Evolutionary conservation across 2,329 filamentous ascomycete species (phyloP), one percentile per base, ranked within the genome.

Genomic region (Tolypocladium paradoxum): DNA sequence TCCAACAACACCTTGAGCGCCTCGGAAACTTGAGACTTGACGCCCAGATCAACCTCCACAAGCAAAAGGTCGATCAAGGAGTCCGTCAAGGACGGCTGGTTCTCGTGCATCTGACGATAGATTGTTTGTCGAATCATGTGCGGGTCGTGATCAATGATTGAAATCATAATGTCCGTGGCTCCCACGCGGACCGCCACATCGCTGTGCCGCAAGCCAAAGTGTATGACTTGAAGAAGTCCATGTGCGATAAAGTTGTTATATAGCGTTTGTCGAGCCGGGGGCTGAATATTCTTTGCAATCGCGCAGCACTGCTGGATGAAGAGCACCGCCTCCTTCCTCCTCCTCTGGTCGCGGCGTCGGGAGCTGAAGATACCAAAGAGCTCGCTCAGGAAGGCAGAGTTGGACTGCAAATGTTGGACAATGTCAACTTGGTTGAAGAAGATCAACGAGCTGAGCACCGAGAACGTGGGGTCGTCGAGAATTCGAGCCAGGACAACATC

Each of bases 391-490:
- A 96, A 96, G 2, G 73, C 71, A 1, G 75, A 75, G 62, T 96
- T 96, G 29, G 77, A 78, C 68, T 96, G 91, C n/a, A 99, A 77
- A 70, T 97, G 89, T 64, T 92, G 88, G 49, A 99, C 87, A 65
- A 99, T 96, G 65, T 97, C 93, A 62, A 97, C 91, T 73, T 99
- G 93, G 72, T 97, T 93, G 77, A 95, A 99, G 74, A 96, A 99
- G 60, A 99, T 99, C 61, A 97, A 80, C 50, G 90, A 96, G 71
- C 97, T 99, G 58, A 99, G 83, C 29, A 97, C 91, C 27, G 90
- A 95, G 69, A 97, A 99, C 22, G 93, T 99, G 49, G 92, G 92
- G 68, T 99, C 93, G 70, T 99, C 93, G 56, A 99, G 78, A 58
- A 99, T 97, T 57, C 93, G 84, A 33, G 93, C 93, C 45, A 99